Percentiles rank a stretch among this genome's conserved stretches.
Conservation (phyloP, 1,139 yeast genomes). For the Scheffersomyces quercinus region DNA sequence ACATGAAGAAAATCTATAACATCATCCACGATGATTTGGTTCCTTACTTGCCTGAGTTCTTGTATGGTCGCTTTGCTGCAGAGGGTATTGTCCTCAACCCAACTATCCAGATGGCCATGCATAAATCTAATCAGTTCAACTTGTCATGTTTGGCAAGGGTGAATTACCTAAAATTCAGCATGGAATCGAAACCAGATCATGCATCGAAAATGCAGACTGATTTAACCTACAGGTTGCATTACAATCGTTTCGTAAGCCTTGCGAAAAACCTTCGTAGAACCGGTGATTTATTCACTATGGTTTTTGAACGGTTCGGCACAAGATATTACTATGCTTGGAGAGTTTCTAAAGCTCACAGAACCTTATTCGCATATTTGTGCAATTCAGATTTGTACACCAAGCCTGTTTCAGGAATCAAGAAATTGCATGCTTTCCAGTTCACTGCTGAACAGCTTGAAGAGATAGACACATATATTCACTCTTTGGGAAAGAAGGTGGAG, state of each 20-base stretch:
- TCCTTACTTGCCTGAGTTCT: slow-evolving; percentile 21
- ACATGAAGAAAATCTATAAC: slow-evolving; percentile 23
- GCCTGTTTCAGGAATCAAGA: slow-evolving; percentile 9
- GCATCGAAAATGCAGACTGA: slow-evolving; percentile 10
- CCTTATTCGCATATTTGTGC: slow-evolving; percentile 10
- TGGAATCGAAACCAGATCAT: slow-evolving; percentile 17
- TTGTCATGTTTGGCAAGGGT: slow-evolving; percentile 26
- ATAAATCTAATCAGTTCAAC: slow-evolving; percentile 24
- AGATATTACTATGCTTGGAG: slow-evolving; percentile 59
- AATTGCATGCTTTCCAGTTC: slow-evolving; percentile 14
- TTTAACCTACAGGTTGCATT: slow-evolving; percentile 12
- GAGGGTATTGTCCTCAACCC: slow-evolving; percentile 30
- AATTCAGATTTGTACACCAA: slow-evolving; percentile 10
- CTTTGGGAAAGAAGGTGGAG: slow-evolving; percentile 8
- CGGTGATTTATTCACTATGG: slow-evolving; percentile 8
- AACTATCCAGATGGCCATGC: slow-evolving; percentile 22
- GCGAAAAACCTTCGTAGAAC: slow-evolving; percentile 5
- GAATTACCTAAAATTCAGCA: slow-evolving; percentile 14
- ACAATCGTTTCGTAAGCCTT: slow-evolving; percentile 6
- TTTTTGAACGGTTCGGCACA: slow-evolving; percentile 20
- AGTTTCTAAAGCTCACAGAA: slow-evolving; percentile 41
- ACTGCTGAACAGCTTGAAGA: slow-evolving; percentile 15
- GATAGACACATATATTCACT: slow-evolving; percentile 8
- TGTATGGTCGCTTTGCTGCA: slow-evolving; percentile 24
- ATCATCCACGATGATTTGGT: slow-evolving; percentile 19